Percentiles rank a stretch among this genome's conserved stretches.
Conservation (phyloP, 2,329 filamentous ascomycete species). For the Fusarium newnesense region DNA sequence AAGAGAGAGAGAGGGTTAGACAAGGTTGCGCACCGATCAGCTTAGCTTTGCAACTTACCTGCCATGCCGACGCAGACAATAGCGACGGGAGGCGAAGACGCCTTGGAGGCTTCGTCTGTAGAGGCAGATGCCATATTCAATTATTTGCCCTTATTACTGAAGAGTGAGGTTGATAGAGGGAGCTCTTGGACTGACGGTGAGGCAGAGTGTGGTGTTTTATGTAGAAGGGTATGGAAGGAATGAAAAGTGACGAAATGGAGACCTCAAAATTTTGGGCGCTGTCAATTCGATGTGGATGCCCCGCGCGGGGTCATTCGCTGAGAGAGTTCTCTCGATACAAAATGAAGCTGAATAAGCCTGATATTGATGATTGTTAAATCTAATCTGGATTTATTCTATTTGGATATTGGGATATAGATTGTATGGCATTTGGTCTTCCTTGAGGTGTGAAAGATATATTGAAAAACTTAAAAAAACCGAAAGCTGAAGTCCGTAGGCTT, state of each 20-base stretch:
- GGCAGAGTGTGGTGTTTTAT: neutral
- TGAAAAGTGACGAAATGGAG: conserved; percentile 38
- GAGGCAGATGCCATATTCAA: conserved; percentile 49
- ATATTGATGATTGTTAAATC: neutral
- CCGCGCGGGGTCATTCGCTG: conserved; percentile 44
- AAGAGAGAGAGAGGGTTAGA: neutral
- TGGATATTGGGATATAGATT: too few relatives aligned
- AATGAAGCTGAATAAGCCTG: conserved; percentile 25
- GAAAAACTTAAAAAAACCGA: neutral
- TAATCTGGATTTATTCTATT: rapidly evolving
- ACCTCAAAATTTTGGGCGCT: conserved; percentile 38
- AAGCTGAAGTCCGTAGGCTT: neutral
- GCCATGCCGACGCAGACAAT: conserved; percentile 99
- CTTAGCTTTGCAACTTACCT: conserved; percentile 59
- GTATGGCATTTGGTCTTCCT: rapidly evolving
- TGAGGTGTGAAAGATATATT: rapidly evolving
- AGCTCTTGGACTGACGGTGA: neutral
- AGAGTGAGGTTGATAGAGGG: neutral
- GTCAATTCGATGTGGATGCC: conserved; percentile 37
- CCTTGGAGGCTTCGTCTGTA: conserved; percentile 40
- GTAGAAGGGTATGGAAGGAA: conserved; percentile 4
- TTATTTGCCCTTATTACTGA: neutral
- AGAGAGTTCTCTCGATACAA: conserved; percentile 11
- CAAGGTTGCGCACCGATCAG: neutral
- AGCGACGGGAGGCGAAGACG: conserved; percentile 69